Evolutionary conservation across 208 protist species (phyloP), one percentile per base, ranked within the genome.

Genomic region (Crithidia brevicula): DNA sequence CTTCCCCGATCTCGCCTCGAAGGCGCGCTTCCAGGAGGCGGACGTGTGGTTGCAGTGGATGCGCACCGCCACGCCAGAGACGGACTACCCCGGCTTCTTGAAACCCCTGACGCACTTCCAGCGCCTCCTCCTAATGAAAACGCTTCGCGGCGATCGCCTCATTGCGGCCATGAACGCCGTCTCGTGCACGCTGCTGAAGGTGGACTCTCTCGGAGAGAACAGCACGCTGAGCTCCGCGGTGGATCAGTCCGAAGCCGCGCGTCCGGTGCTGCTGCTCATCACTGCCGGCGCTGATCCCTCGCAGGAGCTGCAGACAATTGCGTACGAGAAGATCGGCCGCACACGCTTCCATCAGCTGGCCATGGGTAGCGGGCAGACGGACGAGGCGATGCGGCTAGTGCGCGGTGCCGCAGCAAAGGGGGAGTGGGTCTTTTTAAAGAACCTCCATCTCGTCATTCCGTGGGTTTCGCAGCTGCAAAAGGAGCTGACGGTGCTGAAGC

Each of bases 391-490:
- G 74, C 67, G 75, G 20, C 73, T 97, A 49, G 73, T 99, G 33
- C 76, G 80, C 27, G 53, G 72, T 34, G 86, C 80, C 60, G 81
- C 93, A 16, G 80, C 79, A 67, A 85, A 82, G 49, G 97, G 97
- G 28, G 81, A 96, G 40, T 99, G 96, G 97, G 68, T 99, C 9
- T 96, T 97, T 66, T 77, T 99, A 40, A 99, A 99, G 82, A 99
- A 99, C 81, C 62, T 99, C 16, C 98, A 99, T 72, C 85, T 99
- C 18, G 97, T 98, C 31, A 91, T 97, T 58, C 81, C 83, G 46
- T 99, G 98, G 97, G 87, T 98, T 43, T 71, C 83, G 6, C 43
- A 75, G 47, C 84, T 99, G 49, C 93, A 98, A 69, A 97, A 98
- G 81, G 91, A 97, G 72, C 76, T 99, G 43, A 92, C 82, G 49